Conservation (phyloP, 768 basidiomycete genomes). For the Pleurotus pulmonarius region DNA sequence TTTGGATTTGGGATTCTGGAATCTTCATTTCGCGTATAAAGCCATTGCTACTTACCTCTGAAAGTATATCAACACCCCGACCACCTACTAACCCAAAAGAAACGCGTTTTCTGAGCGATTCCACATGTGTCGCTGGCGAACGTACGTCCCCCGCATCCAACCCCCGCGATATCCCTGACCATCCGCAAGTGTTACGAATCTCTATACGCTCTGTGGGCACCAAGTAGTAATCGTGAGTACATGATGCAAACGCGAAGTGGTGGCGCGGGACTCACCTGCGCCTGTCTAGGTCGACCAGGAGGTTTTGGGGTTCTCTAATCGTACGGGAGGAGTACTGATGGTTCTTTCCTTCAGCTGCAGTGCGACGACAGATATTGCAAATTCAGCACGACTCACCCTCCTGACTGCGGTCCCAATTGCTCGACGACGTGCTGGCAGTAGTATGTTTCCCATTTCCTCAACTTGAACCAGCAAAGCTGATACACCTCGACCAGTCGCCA, state of each 20-base stretch:
- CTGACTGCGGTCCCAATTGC: slow-evolving; percentile 57
- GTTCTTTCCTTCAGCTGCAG: slow-evolving; percentile 41
- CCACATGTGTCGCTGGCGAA: slow-evolving; percentile 70
- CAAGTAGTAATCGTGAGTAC: slow-evolving; percentile 45
- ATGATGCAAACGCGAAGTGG: slow-evolving; percentile 2
- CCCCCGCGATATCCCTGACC: slow-evolving; percentile 9
- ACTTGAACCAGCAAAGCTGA: background rate
- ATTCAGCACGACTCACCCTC: slow-evolving; percentile 65
- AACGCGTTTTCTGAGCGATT: slow-evolving; percentile 8
- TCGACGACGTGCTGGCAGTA: slow-evolving; percentile 71
- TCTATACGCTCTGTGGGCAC: slow-evolving; percentile 57
- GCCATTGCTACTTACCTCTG: slow-evolving; percentile 5
- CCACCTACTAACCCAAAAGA: slow-evolving; percentile 6
- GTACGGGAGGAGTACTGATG: no score
- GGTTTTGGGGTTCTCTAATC: background rate
- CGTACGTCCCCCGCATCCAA: slow-evolving; percentile 38
- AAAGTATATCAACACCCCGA: background rate
- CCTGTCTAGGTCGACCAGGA: background rate
- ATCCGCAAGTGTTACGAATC: slow-evolving; percentile 55
- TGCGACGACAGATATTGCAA: slow-evolving; percentile 66
- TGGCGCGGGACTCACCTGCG: background rate
- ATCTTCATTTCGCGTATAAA: slow-evolving; percentile 14
- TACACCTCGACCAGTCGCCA: slow-evolving; percentile 47
- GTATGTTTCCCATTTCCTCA: slow-evolving; percentile 36
- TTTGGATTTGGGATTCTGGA: slow-evolving; percentile 4